Conservation (phyloP, 305 asterid genomes). For the Petunia hybrid region DNA sequence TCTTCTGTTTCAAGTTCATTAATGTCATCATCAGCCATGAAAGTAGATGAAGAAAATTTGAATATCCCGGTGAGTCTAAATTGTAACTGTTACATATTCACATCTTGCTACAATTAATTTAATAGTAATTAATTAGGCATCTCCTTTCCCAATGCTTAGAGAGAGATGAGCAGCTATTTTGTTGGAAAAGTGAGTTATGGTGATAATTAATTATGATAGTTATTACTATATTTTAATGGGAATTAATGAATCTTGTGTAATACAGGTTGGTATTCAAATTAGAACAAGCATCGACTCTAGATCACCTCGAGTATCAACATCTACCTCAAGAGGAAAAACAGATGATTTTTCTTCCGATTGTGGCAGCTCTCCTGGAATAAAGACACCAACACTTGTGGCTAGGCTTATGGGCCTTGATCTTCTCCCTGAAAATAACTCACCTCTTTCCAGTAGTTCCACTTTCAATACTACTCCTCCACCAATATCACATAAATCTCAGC, state of each 20-base stretch:
- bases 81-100: constrained; percentile 45
- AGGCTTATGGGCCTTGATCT: constrained; percentile 94
- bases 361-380: constrained; percentile 56
- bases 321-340: constrained; percentile 47
- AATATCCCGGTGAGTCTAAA: constrained; percentile 51
- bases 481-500: constrained; percentile 32
- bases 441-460: constrained; percentile 39
- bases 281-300: constrained; percentile 51
- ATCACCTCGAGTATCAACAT: constrained; percentile 50
- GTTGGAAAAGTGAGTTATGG: not conserved
- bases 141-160: constrained; percentile 43
- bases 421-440: constrained; percentile 65
- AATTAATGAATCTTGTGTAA: not conserved
- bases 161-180: not conserved
- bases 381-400: constrained; percentile 87
- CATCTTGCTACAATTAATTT: constrained; percentile 1
- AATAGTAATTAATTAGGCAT: not conserved
- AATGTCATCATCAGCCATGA: constrained; percentile 40
- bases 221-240: too few relatives aligned
- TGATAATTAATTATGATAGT: too few relatives aligned
- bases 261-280: constrained; percentile 69
- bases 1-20: constrained; percentile 34
- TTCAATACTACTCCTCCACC: constrained; percentile 33
- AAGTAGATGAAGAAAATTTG: constrained; percentile 39
- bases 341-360: constrained; percentile 56